Base-by-base conservation (phyloP, 2,329 filamentous ascomycete species). In the Cylindrodendrum hubeiense region DNA sequence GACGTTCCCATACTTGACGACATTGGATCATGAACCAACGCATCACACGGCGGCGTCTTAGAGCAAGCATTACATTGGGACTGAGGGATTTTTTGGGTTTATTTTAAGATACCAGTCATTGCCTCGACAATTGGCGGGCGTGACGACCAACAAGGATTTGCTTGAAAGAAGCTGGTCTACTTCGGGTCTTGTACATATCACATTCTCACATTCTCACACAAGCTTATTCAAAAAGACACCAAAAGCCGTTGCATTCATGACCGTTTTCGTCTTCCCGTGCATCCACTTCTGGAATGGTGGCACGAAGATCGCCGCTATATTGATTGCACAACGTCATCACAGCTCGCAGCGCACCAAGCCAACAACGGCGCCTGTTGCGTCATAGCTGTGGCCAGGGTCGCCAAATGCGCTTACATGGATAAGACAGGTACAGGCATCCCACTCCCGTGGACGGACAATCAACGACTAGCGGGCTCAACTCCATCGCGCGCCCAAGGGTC, bases 371-470 rank as follows among this genome's bases (percentile, higher is more conserved):
- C 33, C 53, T 5, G 43, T 57, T 57, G 54, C 54, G 54, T 57
- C 54, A 57, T 57, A 57, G 54, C 54, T 34, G 54, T 43, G 47
- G 15, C 19, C 21, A 26, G 15, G 26, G 22, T 44, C 60, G 39
- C 53, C 46, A 58, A 41, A 52, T 52, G 60, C 53, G 53, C 60
- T 49, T 63, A 9, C 60, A 61, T 21, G 43, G 37, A 17, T 21
- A n/a, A 17, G 19, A 37, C 28, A 49, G 13, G 41, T n/a, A 34
- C 44, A 46, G 39, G 52, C 37, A 55, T 47, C 41, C 41, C 17
- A 30, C 41, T 34, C 26, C 19, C 53, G 6, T n/a, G 26, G 26
- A 44, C 52, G 4, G 13, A 37, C 9, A 8, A 7, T 12, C 19
- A 39, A 12, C 41, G 19, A 21, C 41, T 3, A 21, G 19, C 5